Base-by-base conservation (phyloP, 306 rosid genomes). In the Cyamopsis tetragonoloba region DNA sequence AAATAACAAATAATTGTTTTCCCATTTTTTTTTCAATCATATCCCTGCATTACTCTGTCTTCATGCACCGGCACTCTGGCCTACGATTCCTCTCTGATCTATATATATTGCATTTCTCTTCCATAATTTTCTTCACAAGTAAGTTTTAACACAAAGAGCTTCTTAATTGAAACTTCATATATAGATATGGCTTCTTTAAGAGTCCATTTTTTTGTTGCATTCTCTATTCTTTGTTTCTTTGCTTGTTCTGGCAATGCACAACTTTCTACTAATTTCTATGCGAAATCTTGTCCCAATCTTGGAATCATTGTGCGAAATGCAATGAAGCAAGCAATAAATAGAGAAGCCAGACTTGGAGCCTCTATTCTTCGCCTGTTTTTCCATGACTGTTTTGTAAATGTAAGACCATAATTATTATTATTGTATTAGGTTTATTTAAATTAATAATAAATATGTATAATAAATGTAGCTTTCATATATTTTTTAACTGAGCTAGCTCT, bases 371-470 rank as follows among this genome's bases (percentile, higher is more conserved):
- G 93, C 39, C 44, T 92, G 80, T 84, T 89, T 87, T 92, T 92
- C 87, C 98, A 92, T 35, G 96, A 92, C 39, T 89, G 93, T 80
- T 89, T 92, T 3, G 96, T 89, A 0, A 84, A 89, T 51, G 98
- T 88, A 61, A 39, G 64, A 3, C 4, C 14, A 23, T 65, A 9
- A 0, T 47, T n/a, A n/a, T n/a, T n/a, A n/a, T n/a, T n/a, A n/a
- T n/a, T n/a, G n/a, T n/a, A n/a, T n/a, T n/a, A n/a, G n/a, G n/a
- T n/a, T n/a, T n/a, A n/a, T n/a, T n/a, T n/a, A n/a, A n/a, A n/a
- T n/a, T n/a, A n/a, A n/a, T n/a, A n/a, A n/a, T n/a, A n/a, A n/a
- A n/a, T n/a, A n/a, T n/a, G n/a, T n/a, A n/a, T n/a, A n/a, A n/a
- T n/a, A n/a, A n/a, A n/a, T n/a, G n/a, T n/a, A n/a, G n/a, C n/a